phyloP scores from a whole-genome alignment of 2,329 filamentous ascomycete genomes.

The Dactylella cylindrospora region DNA sequence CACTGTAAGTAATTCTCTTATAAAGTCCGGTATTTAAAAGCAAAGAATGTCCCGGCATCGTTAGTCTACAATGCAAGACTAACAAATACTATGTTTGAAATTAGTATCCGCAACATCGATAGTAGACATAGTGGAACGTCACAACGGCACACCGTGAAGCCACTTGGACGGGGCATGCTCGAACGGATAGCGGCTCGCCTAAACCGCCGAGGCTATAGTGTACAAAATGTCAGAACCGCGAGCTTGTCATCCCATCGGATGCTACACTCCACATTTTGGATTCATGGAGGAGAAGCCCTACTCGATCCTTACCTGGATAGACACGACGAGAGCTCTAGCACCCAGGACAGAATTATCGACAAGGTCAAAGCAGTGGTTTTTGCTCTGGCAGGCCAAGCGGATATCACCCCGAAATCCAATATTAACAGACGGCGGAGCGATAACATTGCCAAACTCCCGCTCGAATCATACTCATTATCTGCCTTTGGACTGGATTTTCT shows the following conservation, averaged over 20 bases:
- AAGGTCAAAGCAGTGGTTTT: conserved; percentile 21
- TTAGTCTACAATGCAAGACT: too few species aligned
- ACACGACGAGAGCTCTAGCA: conserved; percentile 47
- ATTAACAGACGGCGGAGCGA: neutral
- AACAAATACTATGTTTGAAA: neutral
- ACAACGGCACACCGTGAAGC: conserved; percentile 19
- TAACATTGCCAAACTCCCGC: neutral
- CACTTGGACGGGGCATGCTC: conserved; percentile 55
- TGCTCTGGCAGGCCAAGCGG: conserved; percentile 12
- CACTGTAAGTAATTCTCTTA: conserved; percentile 5
- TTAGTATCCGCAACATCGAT: conserved; percentile 8
- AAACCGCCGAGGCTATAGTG: conserved; percentile 56
- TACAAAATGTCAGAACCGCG: conserved; percentile 32
- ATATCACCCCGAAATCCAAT: conserved; percentile 29
- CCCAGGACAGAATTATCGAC: conserved; percentile 42
- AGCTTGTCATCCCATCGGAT: conserved; percentile 53
- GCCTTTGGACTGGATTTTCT: conserved; percentile 52
- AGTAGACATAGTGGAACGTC: conserved; percentile 20
- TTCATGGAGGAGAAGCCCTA: conserved; percentile 57
- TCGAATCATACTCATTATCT: conserved; percentile 14
- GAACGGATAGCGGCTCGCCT: conserved; percentile 58
- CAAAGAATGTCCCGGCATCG: too few species aligned
- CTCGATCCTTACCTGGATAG: conserved; percentile 7
- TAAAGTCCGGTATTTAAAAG: neutral
- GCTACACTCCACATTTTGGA: conserved; percentile 61